Evolutionary conservation across 78 protist genomes (phyloP), one percentile per base, ranked within the genome.

Genomic region (Polysphondylium violaceum): DNA sequence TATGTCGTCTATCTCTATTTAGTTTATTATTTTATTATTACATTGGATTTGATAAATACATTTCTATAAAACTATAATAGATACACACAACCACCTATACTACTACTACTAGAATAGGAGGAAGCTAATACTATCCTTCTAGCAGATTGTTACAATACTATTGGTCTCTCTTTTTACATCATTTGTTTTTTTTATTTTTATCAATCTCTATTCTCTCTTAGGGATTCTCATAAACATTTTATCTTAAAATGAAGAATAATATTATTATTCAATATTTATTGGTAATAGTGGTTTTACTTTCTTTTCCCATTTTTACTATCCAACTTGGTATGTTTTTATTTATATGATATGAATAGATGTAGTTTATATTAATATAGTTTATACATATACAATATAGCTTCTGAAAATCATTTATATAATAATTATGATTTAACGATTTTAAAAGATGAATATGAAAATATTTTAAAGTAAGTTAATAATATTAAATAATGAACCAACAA

Each of bases 371-470:
- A 61, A 61, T 61, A 25, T 61, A 9, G 11, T 5, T 3, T 61
- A 14, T 25, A 31, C 9, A 31, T 25, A 61, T 21, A 29, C 4
- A 25, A 5, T n/a, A 61, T 21, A 31, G 19, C 29, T 68, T 7
- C n/a, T 8, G 12, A 55, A 23, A 56, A 31, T 38, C 61, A 65
- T 78, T 17, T 29, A 55, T 67, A 53, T 65, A 60, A 76, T 41
- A 65, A 65, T 38, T 65, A 65, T 43, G 91, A 83, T 59, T 43
- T 83, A 17, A 68, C 60, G 8, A 36, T 53, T 43, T 44, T 83
- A 29, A 50, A 64, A 83, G 53, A 69, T 44, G 91, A 83, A 83
- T 83, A 83, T 59, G 91, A 83, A 40, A 40, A 56, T 53, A 65
- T 83, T 38, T 29, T 83, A 53, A 78, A 50, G 88, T 78, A 78